Conservation (phyloP, 2,329 filamentous ascomycete genomes). For the Thyridium curvatum region DNA sequence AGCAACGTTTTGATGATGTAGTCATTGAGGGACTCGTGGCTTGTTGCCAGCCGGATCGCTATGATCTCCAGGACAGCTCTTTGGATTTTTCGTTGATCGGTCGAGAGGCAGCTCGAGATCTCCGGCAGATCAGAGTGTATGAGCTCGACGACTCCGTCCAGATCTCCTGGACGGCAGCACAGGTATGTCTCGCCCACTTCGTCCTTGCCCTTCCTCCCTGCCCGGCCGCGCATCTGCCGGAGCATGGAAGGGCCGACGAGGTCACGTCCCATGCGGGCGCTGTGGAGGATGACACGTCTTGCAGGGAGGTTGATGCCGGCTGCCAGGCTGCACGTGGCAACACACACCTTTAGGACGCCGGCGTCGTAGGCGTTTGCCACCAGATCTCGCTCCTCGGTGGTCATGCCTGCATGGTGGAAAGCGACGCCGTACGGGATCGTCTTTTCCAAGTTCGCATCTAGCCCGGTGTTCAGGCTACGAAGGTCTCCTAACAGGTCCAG, state of each 20-base stretch:
- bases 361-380: constrained; percentile 65
- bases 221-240: constrained; percentile 73
- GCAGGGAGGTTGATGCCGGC: constrained; percentile 75
- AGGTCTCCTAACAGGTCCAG: constrained; percentile 60
- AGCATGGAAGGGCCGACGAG: constrained; percentile 74
- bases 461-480: constrained; percentile 56
- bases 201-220: constrained; percentile 73
- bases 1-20: constrained; percentile 65
- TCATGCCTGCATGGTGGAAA: constrained; percentile 68
- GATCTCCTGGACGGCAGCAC: constrained; percentile 62
- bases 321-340: constrained; percentile 75
- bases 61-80: constrained; percentile 67
- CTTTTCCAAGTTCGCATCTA: constrained; percentile 59
- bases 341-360: constrained; percentile 62
- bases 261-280: constrained; percentile 69
- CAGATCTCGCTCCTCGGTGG: constrained; percentile 67
- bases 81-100: constrained; percentile 62
- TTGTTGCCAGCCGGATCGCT: constrained; percentile 60
- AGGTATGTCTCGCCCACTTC: constrained; percentile 72
- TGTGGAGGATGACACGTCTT: constrained; percentile 68
- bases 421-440: constrained; percentile 63
- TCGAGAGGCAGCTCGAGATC: constrained; percentile 61
- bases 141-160: constrained; percentile 63
- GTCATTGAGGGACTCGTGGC: constrained; percentile 56
- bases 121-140: constrained; percentile 67